A percentile compares a stretch with the other conserved stretches of the same genome.
phyloP scores from a whole-genome alignment of 345 rosid genomes.

The Nephelium lappaceum region DNA sequence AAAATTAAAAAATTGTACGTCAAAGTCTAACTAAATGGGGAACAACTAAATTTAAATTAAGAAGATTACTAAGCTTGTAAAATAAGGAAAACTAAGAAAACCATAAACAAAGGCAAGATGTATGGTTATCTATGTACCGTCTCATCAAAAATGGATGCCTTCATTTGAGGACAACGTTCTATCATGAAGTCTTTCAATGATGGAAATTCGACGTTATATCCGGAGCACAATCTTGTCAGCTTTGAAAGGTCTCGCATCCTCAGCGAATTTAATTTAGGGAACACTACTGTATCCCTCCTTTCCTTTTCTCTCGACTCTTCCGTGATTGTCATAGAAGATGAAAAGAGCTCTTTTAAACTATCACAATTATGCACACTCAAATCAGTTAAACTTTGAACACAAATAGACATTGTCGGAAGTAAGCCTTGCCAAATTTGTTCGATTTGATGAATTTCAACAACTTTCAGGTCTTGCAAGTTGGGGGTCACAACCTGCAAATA shows the following conservation, averaged over 20 bases:
- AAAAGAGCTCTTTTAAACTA: not conserved
- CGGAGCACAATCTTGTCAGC: not conserved
- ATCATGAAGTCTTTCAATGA: no score
- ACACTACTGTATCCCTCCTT: not conserved
- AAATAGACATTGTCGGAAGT: not conserved
- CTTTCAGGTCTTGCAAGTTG: slow-evolving; percentile 6
- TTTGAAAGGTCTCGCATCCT: not conserved
- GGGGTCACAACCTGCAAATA: slow-evolving; percentile 25
- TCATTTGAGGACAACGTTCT: no score
- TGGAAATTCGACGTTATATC: not conserved
- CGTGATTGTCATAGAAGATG: not conserved
- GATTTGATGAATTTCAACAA: not conserved
- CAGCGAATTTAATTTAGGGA: no score
- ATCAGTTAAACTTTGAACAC: no score
- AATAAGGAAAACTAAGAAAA: no score
- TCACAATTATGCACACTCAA: fast-evolving
- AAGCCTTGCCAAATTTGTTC: slow-evolving; percentile 14
- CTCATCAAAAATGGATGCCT: no score
- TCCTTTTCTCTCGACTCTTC: not conserved
- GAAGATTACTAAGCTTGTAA: no score
- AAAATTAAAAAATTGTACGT: no score
- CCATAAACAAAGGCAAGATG: no score
- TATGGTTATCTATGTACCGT: no score
- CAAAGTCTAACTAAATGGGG: no score
- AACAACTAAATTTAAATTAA: no score